Percentiles rank a stretch among this genome's conserved stretches.
Evolutionary conservation across 305 asterid species (phyloP).

Genomic region (Fraxinus velutina): DNA sequence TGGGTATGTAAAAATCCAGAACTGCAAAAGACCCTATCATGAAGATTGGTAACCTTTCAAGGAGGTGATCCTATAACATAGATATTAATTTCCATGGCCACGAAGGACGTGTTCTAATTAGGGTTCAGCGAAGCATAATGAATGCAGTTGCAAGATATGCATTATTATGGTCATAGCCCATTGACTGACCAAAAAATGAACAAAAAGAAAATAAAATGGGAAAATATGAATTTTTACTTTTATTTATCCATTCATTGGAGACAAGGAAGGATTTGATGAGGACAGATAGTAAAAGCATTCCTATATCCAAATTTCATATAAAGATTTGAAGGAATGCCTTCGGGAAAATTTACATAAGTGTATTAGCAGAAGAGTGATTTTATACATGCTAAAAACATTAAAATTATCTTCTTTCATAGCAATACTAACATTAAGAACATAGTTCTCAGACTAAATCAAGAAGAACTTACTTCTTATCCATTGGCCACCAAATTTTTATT

Average conservation of each 20-base stretch:
- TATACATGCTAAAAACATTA: conserved; percentile 16
- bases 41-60: neutral
- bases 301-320: neutral
- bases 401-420: neutral
- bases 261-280: neutral
- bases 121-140: neutral
- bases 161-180: neutral
- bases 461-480: conserved; percentile 80
- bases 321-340: conserved; percentile 16
- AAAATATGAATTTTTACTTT: neutral
- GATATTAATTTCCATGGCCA: neutral
- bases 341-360: conserved; percentile 2
- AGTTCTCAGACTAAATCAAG: conserved; percentile 24
- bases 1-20: conserved; percentile 10
- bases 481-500: conserved; percentile 98
- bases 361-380: neutral
- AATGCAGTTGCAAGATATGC: conserved; percentile 10
- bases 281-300: neutral
- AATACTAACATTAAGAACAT: conserved; percentile 19
- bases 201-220: neutral
- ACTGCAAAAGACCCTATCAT: neutral
- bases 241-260: neutral
- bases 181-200: neutral
- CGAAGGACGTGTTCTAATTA: neutral
- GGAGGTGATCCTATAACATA: neutral